Base-by-base conservation (phyloP, 1,284 basidiomycete genomes). In the Rhodotorula sp. region DNA sequence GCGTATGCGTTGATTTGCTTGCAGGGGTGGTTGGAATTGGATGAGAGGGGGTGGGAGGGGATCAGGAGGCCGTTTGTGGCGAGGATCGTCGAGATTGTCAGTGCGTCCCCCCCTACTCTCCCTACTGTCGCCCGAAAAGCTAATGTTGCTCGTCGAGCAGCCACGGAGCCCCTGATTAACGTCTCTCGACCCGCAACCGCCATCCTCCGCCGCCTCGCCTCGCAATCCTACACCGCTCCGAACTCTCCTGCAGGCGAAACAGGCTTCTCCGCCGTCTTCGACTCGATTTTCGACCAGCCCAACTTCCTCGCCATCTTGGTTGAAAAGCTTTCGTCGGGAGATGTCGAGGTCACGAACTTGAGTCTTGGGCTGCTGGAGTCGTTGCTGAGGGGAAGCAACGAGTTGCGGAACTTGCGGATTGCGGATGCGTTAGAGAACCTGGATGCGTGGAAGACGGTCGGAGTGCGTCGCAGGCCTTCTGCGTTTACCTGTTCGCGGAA, bases 111-210 rank as follows among this genome's bases (percentile, higher is more conserved):
- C 20, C 20, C 10, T 31, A 70, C 3, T n/a, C 30, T 5, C 4
- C 9, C 28, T 15, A 24, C 18, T 8, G 20, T 24, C 5, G 34
- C 1, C 0, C 10, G 24, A 0, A 9, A 13, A n/a, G 16, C 57
- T 64, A 34, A 64, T 7, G 7, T n/a, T 30, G 3, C 0, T 31
- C 1, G 7, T 2, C 16, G 4, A 13, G n/a, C 52, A 73, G 90
- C 6, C 87, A 89, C 0, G 82, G 88, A 24, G 84, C 86, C 61
- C 87, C 89, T 53, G n/a, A 88, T 94, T 83, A 99, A 99, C 75
- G 90, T 98, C 72, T 91, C 92, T 75, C 88, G 94, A n/a, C 94
- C 94, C 18, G 93, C 94, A 1, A 96, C 93, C n/a, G 88, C 90
- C 55, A 94, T 95, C 68, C 84, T 95, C 69, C 91, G 92, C 81